Conservation (phyloP, 1,139 yeast genomes). For the Scheffersomyces titani region DNA sequence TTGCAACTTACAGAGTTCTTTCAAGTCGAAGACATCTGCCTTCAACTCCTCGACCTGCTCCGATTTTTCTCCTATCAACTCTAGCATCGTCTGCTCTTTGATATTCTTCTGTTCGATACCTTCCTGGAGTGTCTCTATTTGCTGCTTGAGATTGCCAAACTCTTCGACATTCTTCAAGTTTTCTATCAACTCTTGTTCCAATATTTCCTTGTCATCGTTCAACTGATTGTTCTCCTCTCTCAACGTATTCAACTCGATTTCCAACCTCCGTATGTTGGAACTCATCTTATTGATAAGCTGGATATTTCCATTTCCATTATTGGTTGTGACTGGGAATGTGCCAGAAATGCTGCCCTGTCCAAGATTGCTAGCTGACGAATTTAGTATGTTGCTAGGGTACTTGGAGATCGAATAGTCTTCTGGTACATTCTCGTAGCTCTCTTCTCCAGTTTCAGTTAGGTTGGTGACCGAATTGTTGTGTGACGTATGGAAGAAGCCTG, state of each 20-base stretch:
- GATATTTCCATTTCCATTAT: constrained; percentile 28
- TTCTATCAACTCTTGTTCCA: constrained; percentile 64
- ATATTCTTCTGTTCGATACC: constrained; percentile 40
- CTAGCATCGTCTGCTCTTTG: constrained; percentile 63
- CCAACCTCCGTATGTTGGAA: constrained; percentile 73
- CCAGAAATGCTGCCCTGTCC: constrained; percentile 12
- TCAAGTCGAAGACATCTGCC: constrained; percentile 88
- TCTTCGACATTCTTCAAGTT: constrained; percentile 50
- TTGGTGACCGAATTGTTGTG: constrained; percentile 22
- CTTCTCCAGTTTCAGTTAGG: constrained; percentile 20
- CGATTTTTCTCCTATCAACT: constrained; percentile 82
- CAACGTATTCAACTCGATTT: constrained; percentile 69
- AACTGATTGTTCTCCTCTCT: constrained; percentile 63
- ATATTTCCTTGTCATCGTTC: constrained; percentile 59
- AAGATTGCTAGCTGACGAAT: background rate
- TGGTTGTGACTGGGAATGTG: constrained; percentile 11
- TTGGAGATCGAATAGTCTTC: constrained; percentile 6
- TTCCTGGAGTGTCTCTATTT: constrained; percentile 34
- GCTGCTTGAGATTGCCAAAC: constrained; percentile 34
- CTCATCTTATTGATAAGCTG: constrained; percentile 75
- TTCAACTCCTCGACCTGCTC: constrained; percentile 82
- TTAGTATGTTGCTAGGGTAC: background rate
- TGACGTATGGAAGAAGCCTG: constrained; percentile 16
- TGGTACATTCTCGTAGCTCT: constrained; percentile 10
- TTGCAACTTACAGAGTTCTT: constrained; percentile 77